Conservation (phyloP, 176 grass and related monocot genomes). For the Areca catechu region DNA sequence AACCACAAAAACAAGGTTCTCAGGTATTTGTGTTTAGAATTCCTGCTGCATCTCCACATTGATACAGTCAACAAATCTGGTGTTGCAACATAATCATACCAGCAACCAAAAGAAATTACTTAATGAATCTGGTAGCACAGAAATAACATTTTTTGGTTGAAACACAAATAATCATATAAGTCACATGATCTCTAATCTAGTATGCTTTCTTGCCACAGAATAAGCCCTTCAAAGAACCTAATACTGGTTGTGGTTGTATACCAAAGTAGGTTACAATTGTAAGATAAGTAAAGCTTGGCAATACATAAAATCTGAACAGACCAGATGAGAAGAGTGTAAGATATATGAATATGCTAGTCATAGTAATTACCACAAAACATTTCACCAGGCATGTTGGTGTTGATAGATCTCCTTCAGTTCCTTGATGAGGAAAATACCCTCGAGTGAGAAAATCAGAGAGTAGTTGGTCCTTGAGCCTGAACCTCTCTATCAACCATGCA, state of each 20-base stretch:
- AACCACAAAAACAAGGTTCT: too few relatives aligned
- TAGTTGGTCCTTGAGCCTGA: slow-evolving; percentile 66
- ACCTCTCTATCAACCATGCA: slow-evolving; percentile 59
- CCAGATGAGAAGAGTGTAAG: slow-evolving; percentile 53
- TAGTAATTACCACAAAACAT: slow-evolving; percentile 30
- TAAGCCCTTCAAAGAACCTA: slow-evolving; percentile 12
- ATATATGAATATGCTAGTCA: slow-evolving; percentile 40
- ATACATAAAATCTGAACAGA: slow-evolving; percentile 79
- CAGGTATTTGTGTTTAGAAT: too few relatives aligned
- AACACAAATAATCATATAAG: too few relatives aligned
- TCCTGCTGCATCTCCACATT: too few relatives aligned
- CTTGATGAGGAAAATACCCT: slow-evolving; percentile 69
- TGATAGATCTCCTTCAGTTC: slow-evolving; percentile 58
- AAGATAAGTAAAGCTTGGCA: slow-evolving; percentile 46
- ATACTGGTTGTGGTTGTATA: slow-evolving; percentile 42
- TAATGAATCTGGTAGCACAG: too few relatives aligned
- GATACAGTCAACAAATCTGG: too few relatives aligned
- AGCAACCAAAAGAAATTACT: too few relatives aligned
- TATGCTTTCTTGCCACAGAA: slow-evolving; percentile 32
- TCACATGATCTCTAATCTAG: slow-evolving; percentile 10
- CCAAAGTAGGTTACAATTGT: slow-evolving; percentile 46
- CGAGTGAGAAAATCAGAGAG: slow-evolving; percentile 35
- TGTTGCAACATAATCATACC: too few relatives aligned
- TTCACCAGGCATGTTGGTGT: slow-evolving; percentile 44
- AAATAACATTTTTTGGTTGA: too few relatives aligned